Percentiles rank a stretch among this genome's conserved stretches.
Conservation (phyloP, 345 rosid species). For the Syzygium aqueum region DNA sequence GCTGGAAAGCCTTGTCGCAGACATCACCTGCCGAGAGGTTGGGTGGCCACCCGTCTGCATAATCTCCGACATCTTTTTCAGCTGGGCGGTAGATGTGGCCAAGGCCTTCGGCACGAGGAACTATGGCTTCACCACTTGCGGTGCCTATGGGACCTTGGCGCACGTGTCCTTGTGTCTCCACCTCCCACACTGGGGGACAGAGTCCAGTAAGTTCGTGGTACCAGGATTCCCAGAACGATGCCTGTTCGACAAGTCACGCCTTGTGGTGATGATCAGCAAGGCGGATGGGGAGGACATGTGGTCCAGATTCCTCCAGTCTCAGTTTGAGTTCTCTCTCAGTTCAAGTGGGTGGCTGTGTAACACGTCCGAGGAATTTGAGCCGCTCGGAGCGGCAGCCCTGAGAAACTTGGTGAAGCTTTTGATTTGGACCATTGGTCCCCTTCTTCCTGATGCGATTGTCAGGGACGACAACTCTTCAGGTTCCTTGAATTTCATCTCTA, state of each 20-base stretch:
- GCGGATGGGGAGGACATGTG: slow-evolving; percentile 37
- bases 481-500: background rate
- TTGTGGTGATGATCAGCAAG: slow-evolving; percentile 12
- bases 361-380: slow-evolving; percentile 31
- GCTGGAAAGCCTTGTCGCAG: slow-evolving; percentile 6
- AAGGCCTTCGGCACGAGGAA: slow-evolving; percentile 10
- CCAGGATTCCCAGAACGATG: slow-evolving; percentile 39
- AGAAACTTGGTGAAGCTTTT: slow-evolving; percentile 18
- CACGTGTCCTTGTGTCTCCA: slow-evolving; percentile 30
- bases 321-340: slow-evolving; percentile 9
- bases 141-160: slow-evolving; percentile 34
- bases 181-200: slow-evolving; percentile 27
- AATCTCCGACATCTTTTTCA: slow-evolving; percentile 25
- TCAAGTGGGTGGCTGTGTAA: slow-evolving; percentile 32
- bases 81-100: slow-evolving; percentile 33
- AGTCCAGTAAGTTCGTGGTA: slow-evolving; percentile 19
- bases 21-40: slow-evolving; percentile 6
- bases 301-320: slow-evolving; percentile 32
- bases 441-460: slow-evolving; percentile 15
- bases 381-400: slow-evolving; percentile 12
- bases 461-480: background rate
- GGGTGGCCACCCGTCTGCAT: slow-evolving; percentile 30
- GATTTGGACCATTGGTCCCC: slow-evolving; percentile 37
- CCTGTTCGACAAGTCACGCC: slow-evolving; percentile 27
- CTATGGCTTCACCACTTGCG: slow-evolving; percentile 20